Percentiles rank a stretch among this genome's conserved stretches.
These are phyloP conservation scores for Penicillium expansum DNA, from an alignment of 2,329 filamentous ascomycete genomes.

Conservation along the genomic window DNA sequence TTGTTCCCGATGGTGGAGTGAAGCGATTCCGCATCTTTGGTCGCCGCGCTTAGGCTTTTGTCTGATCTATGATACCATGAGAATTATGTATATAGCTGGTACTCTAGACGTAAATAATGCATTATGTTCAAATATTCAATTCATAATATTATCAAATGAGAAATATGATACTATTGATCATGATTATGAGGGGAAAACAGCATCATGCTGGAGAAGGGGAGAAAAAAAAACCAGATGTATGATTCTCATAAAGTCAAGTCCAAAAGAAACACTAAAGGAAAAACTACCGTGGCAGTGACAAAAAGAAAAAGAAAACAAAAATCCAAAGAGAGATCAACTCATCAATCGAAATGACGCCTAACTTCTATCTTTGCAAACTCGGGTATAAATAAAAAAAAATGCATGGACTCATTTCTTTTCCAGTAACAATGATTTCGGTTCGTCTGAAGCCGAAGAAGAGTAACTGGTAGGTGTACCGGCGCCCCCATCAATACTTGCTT, in stretches of 20 bases:
- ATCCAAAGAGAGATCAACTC: not conserved
- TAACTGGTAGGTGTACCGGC: conserved; percentile 25
- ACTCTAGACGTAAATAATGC: not conserved
- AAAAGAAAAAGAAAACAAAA: not conserved
- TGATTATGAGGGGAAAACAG: not conserved
- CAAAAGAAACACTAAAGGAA: not conserved
- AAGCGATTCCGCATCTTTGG: conserved; percentile 81
- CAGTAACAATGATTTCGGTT: conserved; percentile 20
- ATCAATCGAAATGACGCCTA: conserved; percentile 15
- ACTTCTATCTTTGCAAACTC: conserved; percentile 14
- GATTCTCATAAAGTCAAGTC: not conserved
- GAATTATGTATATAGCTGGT: conserved; percentile 3
- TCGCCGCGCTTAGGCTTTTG: conserved; percentile 43
- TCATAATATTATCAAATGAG: not conserved
- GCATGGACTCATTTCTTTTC: conserved; percentile 21
- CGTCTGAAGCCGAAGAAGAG: conserved; percentile 29
- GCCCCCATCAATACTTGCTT: conserved; percentile 30
- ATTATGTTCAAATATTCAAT: not conserved
- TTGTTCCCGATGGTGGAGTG: conserved; percentile 90
- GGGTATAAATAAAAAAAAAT: conserved; percentile 22
- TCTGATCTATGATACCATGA: not conserved
- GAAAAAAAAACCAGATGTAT: not conserved
- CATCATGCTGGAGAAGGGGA: too few relatives aligned
- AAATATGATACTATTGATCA: not conserved
- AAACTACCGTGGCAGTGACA: not conserved